Conservation (phyloP, 2,329 filamentous ascomycete species). For the Colletotrichum scovillei region DNA sequence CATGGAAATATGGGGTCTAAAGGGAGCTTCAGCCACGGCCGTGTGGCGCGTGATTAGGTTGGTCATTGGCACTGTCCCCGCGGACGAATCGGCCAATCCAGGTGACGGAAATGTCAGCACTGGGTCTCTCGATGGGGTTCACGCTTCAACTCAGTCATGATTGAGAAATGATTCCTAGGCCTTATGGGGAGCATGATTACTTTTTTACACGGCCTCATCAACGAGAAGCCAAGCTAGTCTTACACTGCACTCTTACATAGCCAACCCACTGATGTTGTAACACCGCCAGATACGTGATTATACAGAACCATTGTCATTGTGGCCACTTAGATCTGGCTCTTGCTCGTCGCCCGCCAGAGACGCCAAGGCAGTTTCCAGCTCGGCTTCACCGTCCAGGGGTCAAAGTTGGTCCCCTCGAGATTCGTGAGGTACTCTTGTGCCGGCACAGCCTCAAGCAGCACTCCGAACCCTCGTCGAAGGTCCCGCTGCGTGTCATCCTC, state of each 20-base stretch:
- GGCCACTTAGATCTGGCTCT: slow-evolving; percentile 55
- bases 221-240: not conserved
- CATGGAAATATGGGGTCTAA: not conserved
- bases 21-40: slow-evolving; percentile 22
- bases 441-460: slow-evolving; percentile 83
- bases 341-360: slow-evolving; percentile 65
- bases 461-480: slow-evolving; percentile 76
- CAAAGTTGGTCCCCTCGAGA: slow-evolving; percentile 85
- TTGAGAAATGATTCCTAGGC: not conserved
- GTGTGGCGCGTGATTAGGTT: not conserved
- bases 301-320: not conserved
- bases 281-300: too few species aligned
- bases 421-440: slow-evolving; percentile 82
- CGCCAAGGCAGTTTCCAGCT: slow-evolving; percentile 90
- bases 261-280: not conserved
- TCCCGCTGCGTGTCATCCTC: slow-evolving; percentile 52
- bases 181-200: not conserved
- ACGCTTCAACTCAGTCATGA: not conserved
- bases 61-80: slow-evolving; percentile 19
- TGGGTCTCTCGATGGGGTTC: not conserved
- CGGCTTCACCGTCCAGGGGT: slow-evolving; percentile 76
- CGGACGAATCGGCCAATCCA: slow-evolving; percentile 17
- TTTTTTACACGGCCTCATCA: not conserved
- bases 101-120: slow-evolving; percentile 17
- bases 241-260: slow-evolving; percentile 25